Conservation (phyloP, 768 basidiomycete genomes). For the Lactarius trivialis region DNA sequence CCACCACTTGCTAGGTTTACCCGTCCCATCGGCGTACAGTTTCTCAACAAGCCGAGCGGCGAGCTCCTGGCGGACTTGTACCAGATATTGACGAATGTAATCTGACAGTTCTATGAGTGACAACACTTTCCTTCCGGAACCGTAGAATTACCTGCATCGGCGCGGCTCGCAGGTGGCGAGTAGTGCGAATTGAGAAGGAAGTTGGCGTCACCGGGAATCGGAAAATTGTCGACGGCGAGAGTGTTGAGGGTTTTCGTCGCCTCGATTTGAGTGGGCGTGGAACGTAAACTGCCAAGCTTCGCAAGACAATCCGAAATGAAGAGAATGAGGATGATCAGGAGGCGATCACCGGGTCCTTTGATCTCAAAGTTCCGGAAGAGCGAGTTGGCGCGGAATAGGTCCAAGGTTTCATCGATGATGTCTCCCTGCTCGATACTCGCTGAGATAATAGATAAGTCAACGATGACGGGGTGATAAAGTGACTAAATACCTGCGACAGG, state of each 20-base stretch:
- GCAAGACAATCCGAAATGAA: slow-evolving; percentile 96
- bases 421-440: slow-evolving; percentile 77
- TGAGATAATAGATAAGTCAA: slow-evolving; percentile 29
- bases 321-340: slow-evolving; percentile 94
- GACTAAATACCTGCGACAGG: slow-evolving; percentile 51
- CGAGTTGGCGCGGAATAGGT: slow-evolving; percentile 97
- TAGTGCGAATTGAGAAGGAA: slow-evolving; percentile 93
- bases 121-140: not conserved
- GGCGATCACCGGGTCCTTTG: slow-evolving; percentile 93
- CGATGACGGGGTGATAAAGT: slow-evolving; percentile 14
- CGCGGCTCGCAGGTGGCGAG: slow-evolving; percentile 64
- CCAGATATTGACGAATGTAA: slow-evolving; percentile 83
- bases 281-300: slow-evolving; percentile 71
- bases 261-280: slow-evolving; percentile 69
- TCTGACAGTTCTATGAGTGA: slow-evolving; percentile 42
- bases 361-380: slow-evolving; percentile 99
- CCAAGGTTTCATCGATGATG: slow-evolving; percentile 92
- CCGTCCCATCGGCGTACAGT: slow-evolving; percentile 88
- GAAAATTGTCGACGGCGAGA: slow-evolving; percentile 86
- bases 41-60: slow-evolving; percentile 80
- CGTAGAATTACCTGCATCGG: slow-evolving; percentile 61
- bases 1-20: slow-evolving; percentile 99
- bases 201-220: slow-evolving; percentile 92
- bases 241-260: slow-evolving; percentile 86
- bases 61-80: slow-evolving; percentile 89